These are phyloP conservation scores for Sporisorium exsertum DNA, from an alignment of 1,284 basidiomycete genomes.

Conservation along the genomic window DNA sequence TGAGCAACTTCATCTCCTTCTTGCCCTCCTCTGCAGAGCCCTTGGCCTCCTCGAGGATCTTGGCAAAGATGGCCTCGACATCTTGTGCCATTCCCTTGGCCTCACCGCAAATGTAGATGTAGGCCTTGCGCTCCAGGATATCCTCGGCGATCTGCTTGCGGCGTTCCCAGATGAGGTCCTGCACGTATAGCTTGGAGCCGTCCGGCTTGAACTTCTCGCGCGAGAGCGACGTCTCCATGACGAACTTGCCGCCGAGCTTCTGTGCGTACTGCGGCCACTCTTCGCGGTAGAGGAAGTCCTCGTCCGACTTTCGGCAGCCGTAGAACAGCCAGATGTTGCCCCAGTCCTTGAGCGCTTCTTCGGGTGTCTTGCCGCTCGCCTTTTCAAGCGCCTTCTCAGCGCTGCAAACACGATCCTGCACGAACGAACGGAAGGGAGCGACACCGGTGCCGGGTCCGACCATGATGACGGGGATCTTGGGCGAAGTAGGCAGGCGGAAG, in stretches of 20 bases:
- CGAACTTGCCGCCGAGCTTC: conserved; percentile 91
- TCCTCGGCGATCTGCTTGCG: conserved; percentile 79
- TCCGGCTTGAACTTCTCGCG: conserved; percentile 81
- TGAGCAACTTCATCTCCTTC: conserved; percentile 56
- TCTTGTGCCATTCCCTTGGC: conserved; percentile 95
- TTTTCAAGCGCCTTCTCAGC: conserved; percentile 93
- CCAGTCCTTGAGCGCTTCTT: conserved; percentile 92
- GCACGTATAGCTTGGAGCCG: conserved; percentile 96
- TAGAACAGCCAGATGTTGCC: conserved; percentile 94
- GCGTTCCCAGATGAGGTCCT: conserved; percentile 75
- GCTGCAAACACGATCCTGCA: conserved; percentile 95
- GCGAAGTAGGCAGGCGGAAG: conserved; percentile 94
- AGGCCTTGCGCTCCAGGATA: conserved; percentile 91
- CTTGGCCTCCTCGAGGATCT: conserved; percentile 92
- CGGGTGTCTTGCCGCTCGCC: conserved; percentile 81
- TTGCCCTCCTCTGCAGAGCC: conserved; percentile 78
- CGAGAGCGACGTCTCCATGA: conserved; percentile 87
- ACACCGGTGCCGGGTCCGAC: conserved; percentile 97
- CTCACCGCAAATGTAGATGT: conserved; percentile 82
- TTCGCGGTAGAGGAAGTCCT: conserved; percentile 93
- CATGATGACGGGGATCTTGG: conserved; percentile 98
- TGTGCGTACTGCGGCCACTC: conserved; percentile 90
- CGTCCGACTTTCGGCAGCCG: conserved; percentile 85
- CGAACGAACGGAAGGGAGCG: conserved; percentile 97
- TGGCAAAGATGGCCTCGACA: conserved; percentile 86